Evolutionary conservation across 2,329 filamentous ascomycete species (phyloP), one percentile per base, ranked within the genome.

Genomic region (Colletotrichum falcatum): DNA sequence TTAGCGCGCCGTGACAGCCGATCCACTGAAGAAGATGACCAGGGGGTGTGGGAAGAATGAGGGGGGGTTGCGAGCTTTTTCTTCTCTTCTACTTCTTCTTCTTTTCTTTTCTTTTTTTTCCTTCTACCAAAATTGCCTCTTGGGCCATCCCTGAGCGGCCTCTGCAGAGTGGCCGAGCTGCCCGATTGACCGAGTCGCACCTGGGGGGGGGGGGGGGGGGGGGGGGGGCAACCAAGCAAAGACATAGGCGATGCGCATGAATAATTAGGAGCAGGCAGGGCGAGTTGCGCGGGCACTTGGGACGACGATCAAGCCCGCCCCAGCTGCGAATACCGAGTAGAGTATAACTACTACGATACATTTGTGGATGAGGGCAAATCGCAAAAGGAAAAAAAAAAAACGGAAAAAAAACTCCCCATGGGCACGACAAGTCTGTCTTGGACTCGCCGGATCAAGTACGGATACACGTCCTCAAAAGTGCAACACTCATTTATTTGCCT

Each of bases 21-120:
- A 66, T 72, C 70, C 70, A 72, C 61, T 68, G 58, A 68, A 71
- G 66, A 70, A 70, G 66, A 66, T 66, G 66, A 70, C 55, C 62
- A 39, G 39, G 62, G 65, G 28, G 28, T 42, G 33, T 51, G 44
- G 12, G 37, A 3, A 33, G 30, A 33, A 33, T 44, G 28, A 44
- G 37, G 35, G 26, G 11, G 5, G 55, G 44, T 26, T 46, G 30
- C 63, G 35, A 35, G 28, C 23, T 39, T 20, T 39, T 56, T 67
- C 6, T 42, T 28, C 39, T n/a, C n/a, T n/a, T n/a, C n/a, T n/a
- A n/a, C n/a, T n/a, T n/a, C n/a, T n/a, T n/a, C n/a, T n/a, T n/a
- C 23, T 39, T 20, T 39, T 56, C 62, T 12, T 42, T n/a, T n/a
- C n/a, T n/a, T n/a, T n/a, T n/a, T 39, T 20, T 39, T 56, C 62